Base-by-base conservation (phyloP, 345 rosid species). In the Heritiera littoralis region DNA sequence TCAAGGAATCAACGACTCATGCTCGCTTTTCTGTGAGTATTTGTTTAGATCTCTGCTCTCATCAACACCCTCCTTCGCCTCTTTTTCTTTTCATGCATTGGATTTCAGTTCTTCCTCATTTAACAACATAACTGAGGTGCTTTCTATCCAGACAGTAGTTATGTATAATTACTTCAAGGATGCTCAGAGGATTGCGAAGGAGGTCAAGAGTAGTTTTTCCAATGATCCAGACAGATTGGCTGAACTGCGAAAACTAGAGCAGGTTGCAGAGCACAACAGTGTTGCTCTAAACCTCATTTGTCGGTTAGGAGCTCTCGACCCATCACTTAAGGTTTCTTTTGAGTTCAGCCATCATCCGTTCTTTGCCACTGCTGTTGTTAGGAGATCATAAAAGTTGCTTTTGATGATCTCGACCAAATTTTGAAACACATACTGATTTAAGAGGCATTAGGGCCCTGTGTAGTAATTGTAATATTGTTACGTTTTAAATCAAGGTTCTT, bases 181-280 rank as follows among this genome's bases (percentile, higher is more conserved):
- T 74, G 98, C 99, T 30, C 95, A 86, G 84, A 90, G 87, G 87
- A 88, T 94, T 1, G 94, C 88, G 0, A 97, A 92, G 81, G 99
- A 97, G 82, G 73, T 94, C 78, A 94, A 88, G 86, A 89, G 88
- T 55, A 89, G 91, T 81, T 94, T 88, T 76, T 84, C 90, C 54
- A 87, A 84, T 7, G 92, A 97, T 79, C 89, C 94, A 0, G 97
- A 91, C 17, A 90, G 90, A 77, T 72, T 90, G 77, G 89, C 97
- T 6, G 98, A 97, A 85, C 82, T 97, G 17, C 80, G 85, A 15
- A 86, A 83, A 75, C 61, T 97, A 81, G 99, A 97, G 85, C 93
- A 89, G 88, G 98, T 94, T 1, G 99, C 99, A 1, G 98, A 92
- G 80, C 98, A 90, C 86, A 97, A 97, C 77, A 88, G 89, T 18